Conservation (phyloP, 306 rosid genomes). For the Cicer bijugum region DNA sequence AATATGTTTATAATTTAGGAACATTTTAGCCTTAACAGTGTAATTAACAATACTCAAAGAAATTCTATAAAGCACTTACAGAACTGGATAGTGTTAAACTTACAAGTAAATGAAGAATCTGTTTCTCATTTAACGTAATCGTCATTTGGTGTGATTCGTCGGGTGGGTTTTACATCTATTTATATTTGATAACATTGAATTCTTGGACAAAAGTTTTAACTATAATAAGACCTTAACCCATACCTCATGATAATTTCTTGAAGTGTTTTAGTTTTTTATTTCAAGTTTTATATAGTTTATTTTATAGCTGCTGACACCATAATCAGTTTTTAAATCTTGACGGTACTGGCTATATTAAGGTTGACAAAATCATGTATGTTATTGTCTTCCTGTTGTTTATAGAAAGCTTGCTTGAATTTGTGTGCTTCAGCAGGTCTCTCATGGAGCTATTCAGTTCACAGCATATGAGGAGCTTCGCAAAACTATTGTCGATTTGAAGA, state of each 20-base stretch:
- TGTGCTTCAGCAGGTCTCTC: slow-evolving; percentile 80
- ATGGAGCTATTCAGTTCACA: slow-evolving; percentile 93
- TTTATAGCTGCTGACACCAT: slow-evolving; percentile 10
- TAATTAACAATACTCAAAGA: neutral
- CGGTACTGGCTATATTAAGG: slow-evolving; percentile 27
- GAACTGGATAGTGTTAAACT: neutral
- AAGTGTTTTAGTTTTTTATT: slow-evolving; percentile 21
- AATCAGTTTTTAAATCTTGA: neutral
- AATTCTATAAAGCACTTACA: neutral
- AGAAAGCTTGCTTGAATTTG: slow-evolving; percentile 29
- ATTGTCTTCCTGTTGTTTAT: slow-evolving; percentile 24
- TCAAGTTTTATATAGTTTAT: slow-evolving; percentile 9
- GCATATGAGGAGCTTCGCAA: slow-evolving; percentile 88
- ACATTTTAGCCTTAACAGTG: neutral
- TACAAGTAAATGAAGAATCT: slow-evolving; percentile 2
- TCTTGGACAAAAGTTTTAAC: neutral
- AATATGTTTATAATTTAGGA: slow-evolving; percentile 16
- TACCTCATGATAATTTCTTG: slow-evolving; percentile 20
- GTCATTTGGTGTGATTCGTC: neutral
- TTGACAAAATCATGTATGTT: slow-evolving; percentile 1
- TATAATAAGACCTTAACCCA: slow-evolving; percentile 7
- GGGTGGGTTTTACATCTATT: neutral
- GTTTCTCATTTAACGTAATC: neutral
- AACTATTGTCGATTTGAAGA: slow-evolving; percentile 63
- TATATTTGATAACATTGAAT: neutral